Evolutionary conservation across 768 basidiomycete species (phyloP).

Genomic region (Mycena vulgaris): DNA sequence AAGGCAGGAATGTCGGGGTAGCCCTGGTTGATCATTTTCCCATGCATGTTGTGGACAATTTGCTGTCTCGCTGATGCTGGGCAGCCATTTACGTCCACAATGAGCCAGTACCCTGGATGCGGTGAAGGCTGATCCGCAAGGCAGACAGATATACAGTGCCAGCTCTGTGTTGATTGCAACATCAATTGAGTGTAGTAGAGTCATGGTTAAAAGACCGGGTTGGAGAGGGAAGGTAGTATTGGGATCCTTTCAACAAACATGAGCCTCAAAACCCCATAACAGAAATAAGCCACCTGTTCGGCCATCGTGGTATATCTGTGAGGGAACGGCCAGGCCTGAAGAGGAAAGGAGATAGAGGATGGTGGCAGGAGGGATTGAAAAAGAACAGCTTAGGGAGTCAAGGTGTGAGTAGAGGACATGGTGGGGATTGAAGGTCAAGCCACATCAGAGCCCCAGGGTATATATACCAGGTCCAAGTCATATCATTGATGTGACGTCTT

Average conservation of each 20-base stretch:
- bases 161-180: constrained; percentile 1
- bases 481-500: constrained; percentile 7
- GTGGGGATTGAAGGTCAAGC: too few relatives aligned
- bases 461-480: constrained; percentile 2
- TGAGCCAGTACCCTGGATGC: background rate
- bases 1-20: background rate
- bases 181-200: background rate
- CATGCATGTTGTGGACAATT: background rate
- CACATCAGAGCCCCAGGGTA: too few relatives aligned
- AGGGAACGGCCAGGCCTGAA: background rate
- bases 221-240: background rate
- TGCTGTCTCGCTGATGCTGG: background rate
- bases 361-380: background rate
- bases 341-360: background rate
- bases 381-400: constrained; percentile 3
- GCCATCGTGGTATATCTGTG: constrained; percentile 2
- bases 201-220: background rate
- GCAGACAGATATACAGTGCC: background rate
- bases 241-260: background rate
- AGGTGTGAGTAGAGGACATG: too few relatives aligned
- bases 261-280: background rate
- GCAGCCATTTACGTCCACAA: background rate
- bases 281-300: background rate
- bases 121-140: too few relatives aligned
- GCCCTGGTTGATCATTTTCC: background rate